These are phyloP conservation scores for Botrytis tulipae DNA, from an alignment of 2,329 filamentous ascomycete species.

Conservation along the genomic window DNA sequence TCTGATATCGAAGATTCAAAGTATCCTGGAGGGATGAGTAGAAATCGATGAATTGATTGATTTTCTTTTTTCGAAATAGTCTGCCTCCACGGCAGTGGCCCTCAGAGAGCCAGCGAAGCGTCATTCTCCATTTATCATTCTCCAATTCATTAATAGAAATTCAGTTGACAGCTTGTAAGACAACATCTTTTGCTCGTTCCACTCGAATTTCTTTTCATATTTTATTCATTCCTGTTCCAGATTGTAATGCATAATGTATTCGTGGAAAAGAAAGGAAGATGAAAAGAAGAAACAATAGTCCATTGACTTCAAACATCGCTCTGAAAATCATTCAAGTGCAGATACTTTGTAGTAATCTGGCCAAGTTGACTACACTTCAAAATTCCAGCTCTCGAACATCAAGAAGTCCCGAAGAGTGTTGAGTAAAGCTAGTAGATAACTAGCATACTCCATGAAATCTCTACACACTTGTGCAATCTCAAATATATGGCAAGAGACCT, in stretches of 20 bases:
- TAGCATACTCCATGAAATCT: neutral
- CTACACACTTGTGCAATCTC: neutral
- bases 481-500: neutral
- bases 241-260: neutral
- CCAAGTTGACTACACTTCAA: neutral
- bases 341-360: neutral
- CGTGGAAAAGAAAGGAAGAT: neutral
- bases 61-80: neutral
- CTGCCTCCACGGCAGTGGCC: constrained; percentile 2
- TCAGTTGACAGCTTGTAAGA: neutral
- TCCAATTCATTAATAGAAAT: neutral
- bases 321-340: neutral
- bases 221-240: neutral
- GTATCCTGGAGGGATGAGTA: neutral
- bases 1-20: neutral
- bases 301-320: neutral
- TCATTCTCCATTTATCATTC: neutral
- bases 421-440: neutral
- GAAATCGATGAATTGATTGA: neutral
- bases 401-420: too few species aligned
- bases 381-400: neutral
- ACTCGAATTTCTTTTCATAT: neutral
- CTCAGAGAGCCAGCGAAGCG: neutral
- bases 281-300: neutral
- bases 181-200: neutral